Conservation (phyloP, 2,329 filamentous ascomycete genomes). For the Fusarium beomiforme region DNA sequence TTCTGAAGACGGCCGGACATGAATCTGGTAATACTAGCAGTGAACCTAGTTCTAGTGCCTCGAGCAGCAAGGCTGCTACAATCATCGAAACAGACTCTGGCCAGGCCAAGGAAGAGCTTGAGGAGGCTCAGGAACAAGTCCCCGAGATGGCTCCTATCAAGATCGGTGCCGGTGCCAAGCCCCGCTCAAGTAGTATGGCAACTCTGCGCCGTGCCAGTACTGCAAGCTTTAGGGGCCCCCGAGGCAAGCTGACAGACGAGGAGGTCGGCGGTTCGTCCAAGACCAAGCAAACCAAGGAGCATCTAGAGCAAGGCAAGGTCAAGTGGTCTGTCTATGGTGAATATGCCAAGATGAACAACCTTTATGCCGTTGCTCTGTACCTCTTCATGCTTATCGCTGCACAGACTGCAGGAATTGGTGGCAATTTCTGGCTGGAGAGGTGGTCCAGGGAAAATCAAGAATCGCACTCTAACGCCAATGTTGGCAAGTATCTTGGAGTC, state of each 20-base stretch:
- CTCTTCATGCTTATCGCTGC: slow-evolving; percentile 78
- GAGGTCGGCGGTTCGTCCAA: slow-evolving; percentile 77
- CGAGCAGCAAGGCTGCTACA: slow-evolving; percentile 65
- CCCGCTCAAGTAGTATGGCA: slow-evolving; percentile 74
- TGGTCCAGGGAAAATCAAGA: slow-evolving; percentile 86
- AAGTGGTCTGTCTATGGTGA: slow-evolving; percentile 94
- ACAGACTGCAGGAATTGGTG: slow-evolving; percentile 84
- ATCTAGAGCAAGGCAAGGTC: slow-evolving; percentile 93
- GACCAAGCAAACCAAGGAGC: slow-evolving; percentile 88
- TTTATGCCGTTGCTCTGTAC: slow-evolving; percentile 85
- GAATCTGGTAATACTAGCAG: slow-evolving; percentile 56
- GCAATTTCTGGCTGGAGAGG: slow-evolving; percentile 90
- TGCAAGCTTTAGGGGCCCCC: slow-evolving; percentile 86
- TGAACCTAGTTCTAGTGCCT: slow-evolving; percentile 56
- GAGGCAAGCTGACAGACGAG: slow-evolving; percentile 86
- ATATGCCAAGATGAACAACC: slow-evolving; percentile 94
- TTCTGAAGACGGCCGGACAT: slow-evolving; percentile 80
- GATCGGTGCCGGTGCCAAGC: slow-evolving; percentile 62
- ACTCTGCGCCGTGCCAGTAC: slow-evolving; percentile 91
- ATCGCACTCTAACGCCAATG: slow-evolving; percentile 73
- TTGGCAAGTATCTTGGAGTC: slow-evolving; percentile 92
- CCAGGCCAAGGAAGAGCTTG: slow-evolving; percentile 73
- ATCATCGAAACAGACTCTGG: slow-evolving; percentile 62
- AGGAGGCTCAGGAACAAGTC: slow-evolving; percentile 80
- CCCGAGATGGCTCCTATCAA: slow-evolving; percentile 82